Evolutionary conservation across 805 yeast genomes (phyloP).

Genomic region (Saturnispora mendoncae): DNA sequence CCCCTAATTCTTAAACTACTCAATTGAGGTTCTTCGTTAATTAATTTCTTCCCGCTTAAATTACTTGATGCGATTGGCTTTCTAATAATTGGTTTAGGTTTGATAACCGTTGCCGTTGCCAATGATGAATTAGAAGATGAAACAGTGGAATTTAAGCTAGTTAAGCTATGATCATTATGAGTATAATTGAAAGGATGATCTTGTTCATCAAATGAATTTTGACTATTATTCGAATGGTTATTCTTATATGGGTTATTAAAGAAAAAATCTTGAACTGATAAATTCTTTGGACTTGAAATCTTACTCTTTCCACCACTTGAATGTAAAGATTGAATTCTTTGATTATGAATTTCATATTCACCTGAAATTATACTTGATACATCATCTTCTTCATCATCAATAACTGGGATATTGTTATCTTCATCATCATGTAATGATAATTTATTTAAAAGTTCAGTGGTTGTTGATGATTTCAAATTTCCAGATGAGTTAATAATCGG

Average conservation of each 20-base stretch:
- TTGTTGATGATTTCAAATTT: background rate
- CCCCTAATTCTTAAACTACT: conserved; percentile 16
- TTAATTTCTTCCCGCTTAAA: conserved; percentile 7
- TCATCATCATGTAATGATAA: background rate
- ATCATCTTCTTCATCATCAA: conserved; percentile 14
- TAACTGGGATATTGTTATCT: background rate
- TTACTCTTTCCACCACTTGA: background rate
- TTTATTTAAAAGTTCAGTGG: background rate
- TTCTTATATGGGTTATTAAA: conserved; percentile 27
- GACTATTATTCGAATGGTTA: conserved; percentile 11
- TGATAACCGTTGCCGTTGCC: conserved; percentile 16
- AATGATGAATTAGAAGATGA: background rate
- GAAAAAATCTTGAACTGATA: conserved; percentile 50
- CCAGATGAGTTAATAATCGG: no score
- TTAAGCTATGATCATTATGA: conserved; percentile 2
- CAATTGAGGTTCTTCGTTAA: conserved; percentile 12
- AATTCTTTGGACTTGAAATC: conserved; percentile 14
- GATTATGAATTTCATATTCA: background rate
- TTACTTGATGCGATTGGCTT: conserved; percentile 10
- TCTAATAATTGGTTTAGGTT: conserved; percentile 19
- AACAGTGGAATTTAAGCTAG: background rate
- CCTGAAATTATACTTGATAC: conserved; percentile 6
- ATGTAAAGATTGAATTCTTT: conserved; percentile 6
- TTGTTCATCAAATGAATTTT: conserved; percentile 13
- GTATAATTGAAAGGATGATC: background rate